These are phyloP conservation scores for Fusarium illudens DNA, from an alignment of 2,329 filamentous ascomycete genomes.

Conservation along the genomic window DNA sequence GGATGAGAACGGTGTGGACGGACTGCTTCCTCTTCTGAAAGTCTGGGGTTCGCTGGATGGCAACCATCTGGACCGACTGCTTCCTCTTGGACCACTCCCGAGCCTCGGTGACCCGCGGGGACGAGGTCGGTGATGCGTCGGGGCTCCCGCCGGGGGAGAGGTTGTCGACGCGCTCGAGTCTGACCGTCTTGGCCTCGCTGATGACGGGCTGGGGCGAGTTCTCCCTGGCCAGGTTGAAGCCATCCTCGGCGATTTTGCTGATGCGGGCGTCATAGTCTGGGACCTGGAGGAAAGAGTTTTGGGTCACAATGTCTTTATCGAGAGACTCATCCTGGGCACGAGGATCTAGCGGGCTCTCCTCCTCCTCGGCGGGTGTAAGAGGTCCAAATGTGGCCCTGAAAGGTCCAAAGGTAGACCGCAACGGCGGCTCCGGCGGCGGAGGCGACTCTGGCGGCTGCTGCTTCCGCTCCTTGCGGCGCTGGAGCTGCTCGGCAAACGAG, in stretches of 20 bases:
- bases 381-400: slow-evolving; percentile 17
- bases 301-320: background rate
- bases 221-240: slow-evolving; percentile 10
- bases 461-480: slow-evolving; percentile 14
- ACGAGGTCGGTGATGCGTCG: slow-evolving; percentile 18
- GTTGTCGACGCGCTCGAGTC: slow-evolving; percentile 32
- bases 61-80: slow-evolving; percentile 17
- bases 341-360: slow-evolving; percentile 7
- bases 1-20: slow-evolving; percentile 15
- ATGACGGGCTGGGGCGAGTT: slow-evolving; percentile 26
- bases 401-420: slow-evolving; percentile 22
- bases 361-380: slow-evolving; percentile 31
- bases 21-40: slow-evolving; percentile 17
- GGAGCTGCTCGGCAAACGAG: slow-evolving; percentile 21
- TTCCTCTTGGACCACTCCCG: slow-evolving; percentile 20
- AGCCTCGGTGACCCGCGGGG: slow-evolving; percentile 17
- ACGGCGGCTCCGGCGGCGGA: slow-evolving; percentile 12
- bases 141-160: slow-evolving; percentile 13
- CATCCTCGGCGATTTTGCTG: slow-evolving; percentile 16
- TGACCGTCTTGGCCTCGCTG: slow-evolving; percentile 33
- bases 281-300: background rate
- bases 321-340: background rate
- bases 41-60: background rate
- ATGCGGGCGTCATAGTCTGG: slow-evolving; percentile 14
- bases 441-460: slow-evolving; percentile 9